A percentile compares a stretch with the other conserved stretches of the same genome.
Evolutionary conservation across 164 flowering plant genomes (phyloP).

Genomic region (Dillenia turbinata): DNA sequence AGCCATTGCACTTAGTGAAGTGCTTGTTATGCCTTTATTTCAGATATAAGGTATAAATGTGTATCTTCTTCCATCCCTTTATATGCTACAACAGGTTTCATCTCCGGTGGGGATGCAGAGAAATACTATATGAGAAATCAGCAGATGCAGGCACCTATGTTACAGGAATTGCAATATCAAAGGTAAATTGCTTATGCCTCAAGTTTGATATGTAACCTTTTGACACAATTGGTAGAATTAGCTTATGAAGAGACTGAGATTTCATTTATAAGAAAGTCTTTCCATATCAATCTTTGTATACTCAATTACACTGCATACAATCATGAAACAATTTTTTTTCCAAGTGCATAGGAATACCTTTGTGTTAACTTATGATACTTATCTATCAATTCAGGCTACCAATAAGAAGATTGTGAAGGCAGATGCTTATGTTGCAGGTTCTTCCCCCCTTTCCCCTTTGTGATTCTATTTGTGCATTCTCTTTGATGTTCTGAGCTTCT

Average conservation of each 20-base stretch:
- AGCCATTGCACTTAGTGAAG: no score
- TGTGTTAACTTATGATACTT: no score
- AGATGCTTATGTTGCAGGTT: conserved; percentile 98
- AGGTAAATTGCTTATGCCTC: conserved; percentile 34
- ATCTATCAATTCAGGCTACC: conserved; percentile 65
- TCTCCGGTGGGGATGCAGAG: conserved; percentile 98
- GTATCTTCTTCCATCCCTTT: conserved; percentile 3
- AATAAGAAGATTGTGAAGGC: conserved; percentile 74
- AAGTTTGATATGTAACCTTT: no score
- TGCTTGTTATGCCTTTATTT: no score
- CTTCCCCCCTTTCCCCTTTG: conserved; percentile 1
- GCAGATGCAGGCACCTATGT: conserved; percentile 66
- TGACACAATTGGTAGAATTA: no score
- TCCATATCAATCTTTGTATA: no score
- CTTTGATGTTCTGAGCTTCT: conserved; percentile 5
- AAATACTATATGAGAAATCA: conserved; percentile 67
- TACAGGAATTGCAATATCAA: conserved; percentile 82
- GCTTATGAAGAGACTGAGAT: no score
- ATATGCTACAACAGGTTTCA: conserved; percentile 63
- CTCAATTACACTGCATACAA: no score
- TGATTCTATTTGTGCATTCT: background rate
- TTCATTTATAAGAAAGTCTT: no score
- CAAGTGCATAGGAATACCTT: no score
- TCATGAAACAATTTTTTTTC: no score
- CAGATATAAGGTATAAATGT: background rate